Evolutionary conservation across 1,284 basidiomycete genomes (phyloP).

Genomic region (Neolentinus lepideus): DNA sequence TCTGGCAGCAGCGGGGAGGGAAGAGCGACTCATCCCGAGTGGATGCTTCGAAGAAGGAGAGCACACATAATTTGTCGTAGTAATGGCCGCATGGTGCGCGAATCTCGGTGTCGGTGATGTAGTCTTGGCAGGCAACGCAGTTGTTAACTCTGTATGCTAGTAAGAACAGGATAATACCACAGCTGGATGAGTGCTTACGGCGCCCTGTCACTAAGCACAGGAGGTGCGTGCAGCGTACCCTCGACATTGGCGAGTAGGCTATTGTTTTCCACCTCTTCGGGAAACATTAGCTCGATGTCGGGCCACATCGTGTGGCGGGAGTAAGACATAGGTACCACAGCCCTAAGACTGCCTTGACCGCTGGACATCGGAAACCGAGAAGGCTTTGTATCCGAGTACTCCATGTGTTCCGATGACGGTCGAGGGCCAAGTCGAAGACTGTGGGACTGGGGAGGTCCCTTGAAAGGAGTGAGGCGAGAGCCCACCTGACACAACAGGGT

Average conservation of each 20-base stretch:
- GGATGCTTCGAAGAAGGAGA: constrained; percentile 22
- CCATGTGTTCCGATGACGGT: too few relatives aligned
- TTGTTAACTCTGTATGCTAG: constrained; percentile 10
- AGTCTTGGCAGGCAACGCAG: constrained; percentile 15
- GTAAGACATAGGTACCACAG: too few relatives aligned
- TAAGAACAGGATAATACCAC: background rate
- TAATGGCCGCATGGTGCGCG: constrained; percentile 23
- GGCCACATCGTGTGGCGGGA: too few relatives aligned
- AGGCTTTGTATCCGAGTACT: too few relatives aligned
- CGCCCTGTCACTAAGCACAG: background rate
- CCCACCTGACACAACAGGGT: background rate
- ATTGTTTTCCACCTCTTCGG: too few relatives aligned
- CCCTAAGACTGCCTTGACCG: too few relatives aligned
- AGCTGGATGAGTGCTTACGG: background rate
- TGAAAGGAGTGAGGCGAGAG: background rate
- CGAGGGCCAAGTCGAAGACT: too few relatives aligned
- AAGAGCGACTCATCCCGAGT: constrained; percentile 26
- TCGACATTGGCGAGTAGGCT: too few relatives aligned
- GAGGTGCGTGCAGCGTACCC: too few relatives aligned
- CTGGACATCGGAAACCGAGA: too few relatives aligned
- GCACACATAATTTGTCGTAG: constrained; percentile 24
- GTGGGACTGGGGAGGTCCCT: background rate
- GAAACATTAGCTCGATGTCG: too few relatives aligned
- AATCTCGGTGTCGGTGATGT: constrained; percentile 13
- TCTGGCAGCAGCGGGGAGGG: constrained; percentile 28